phyloP scores from a whole-genome alignment of 2,329 filamentous ascomycete species.

The Microsporum canis region DNA sequence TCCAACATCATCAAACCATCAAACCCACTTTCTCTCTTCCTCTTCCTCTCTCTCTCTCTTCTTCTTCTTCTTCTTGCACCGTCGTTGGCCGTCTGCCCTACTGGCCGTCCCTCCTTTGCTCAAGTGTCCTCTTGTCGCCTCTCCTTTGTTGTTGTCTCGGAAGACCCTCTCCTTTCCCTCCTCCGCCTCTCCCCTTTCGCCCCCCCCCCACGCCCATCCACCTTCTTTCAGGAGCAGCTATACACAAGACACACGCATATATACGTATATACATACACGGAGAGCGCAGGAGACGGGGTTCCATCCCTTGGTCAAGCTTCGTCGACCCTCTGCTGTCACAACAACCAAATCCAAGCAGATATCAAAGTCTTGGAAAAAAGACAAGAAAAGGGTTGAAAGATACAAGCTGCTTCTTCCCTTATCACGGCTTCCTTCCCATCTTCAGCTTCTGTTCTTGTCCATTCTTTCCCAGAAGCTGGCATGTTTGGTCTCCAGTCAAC shows the following conservation, averaged over 20 bases:
- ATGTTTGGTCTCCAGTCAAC: not conserved
- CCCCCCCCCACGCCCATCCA: not conserved
- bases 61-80: not conserved
- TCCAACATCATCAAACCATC: not conserved
- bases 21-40: not conserved
- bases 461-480: not conserved
- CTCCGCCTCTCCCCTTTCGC: not conserved
- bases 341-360: not conserved
- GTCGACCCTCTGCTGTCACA: not conserved
- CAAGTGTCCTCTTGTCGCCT: not conserved
- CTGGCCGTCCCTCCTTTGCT: constrained; percentile 1
- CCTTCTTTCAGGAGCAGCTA: not conserved
- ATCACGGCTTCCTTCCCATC: not conserved
- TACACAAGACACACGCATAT: not conserved
- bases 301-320: not conserved
- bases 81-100: not conserved
- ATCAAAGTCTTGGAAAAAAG: not conserved
- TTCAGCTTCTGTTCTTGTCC: not conserved
- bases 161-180: not conserved
- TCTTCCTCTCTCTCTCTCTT: not conserved
- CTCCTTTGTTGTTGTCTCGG: constrained; percentile 7
- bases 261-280: too few species aligned
- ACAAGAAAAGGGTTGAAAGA: not conserved
- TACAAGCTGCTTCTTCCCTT: not conserved
- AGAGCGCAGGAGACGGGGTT: not conserved